Percentiles rank a stretch among this genome's conserved stretches.
phyloP scores from a whole-genome alignment of 345 rosid species.

The Aquilaria malaccensis region DNA sequence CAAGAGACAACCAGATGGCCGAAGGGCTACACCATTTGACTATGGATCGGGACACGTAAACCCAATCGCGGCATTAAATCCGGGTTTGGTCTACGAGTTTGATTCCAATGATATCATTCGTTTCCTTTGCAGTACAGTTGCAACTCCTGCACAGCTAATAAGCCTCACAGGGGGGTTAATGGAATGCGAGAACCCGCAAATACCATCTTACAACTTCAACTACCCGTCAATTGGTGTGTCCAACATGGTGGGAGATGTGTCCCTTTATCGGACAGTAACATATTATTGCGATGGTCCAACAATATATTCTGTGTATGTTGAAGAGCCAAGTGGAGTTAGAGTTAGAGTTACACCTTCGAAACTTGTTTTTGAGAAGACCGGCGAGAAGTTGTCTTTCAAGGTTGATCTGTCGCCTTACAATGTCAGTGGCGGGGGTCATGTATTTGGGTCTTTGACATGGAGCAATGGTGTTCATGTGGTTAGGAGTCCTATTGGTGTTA shows the following conservation, averaged over 20 bases:
- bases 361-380: conserved; percentile 29
- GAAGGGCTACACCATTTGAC: conserved; percentile 38
- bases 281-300: conserved; percentile 32
- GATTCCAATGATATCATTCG: conserved; percentile 21
- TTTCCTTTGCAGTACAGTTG: conserved; percentile 44
- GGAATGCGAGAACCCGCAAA: conserved; percentile 21
- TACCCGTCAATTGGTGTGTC: conserved; percentile 44
- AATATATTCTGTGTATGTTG: conserved; percentile 20
- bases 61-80: conserved; percentile 30
- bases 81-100: conserved; percentile 38
- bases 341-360: conserved; percentile 32
- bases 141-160: conserved; percentile 32
- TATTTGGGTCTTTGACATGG: conserved; percentile 45
- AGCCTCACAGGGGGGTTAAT: conserved; percentile 33
- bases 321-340: conserved; percentile 28
- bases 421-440: conserved; percentile 28
- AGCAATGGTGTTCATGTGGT: conserved; percentile 28
- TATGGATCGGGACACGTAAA: conserved; percentile 52
- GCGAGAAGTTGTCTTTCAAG: conserved; percentile 33
- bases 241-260: conserved; percentile 31
- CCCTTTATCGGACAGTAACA: conserved; percentile 33
- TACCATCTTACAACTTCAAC: conserved; percentile 30
- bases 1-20: conserved; percentile 31
- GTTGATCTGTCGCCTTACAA: conserved; percentile 29
- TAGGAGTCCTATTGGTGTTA: conserved; percentile 39